These are phyloP conservation scores for Pythium utonaiense DNA, from an alignment of 352 stramenopile genomes.

Conservation along the genomic window DNA sequence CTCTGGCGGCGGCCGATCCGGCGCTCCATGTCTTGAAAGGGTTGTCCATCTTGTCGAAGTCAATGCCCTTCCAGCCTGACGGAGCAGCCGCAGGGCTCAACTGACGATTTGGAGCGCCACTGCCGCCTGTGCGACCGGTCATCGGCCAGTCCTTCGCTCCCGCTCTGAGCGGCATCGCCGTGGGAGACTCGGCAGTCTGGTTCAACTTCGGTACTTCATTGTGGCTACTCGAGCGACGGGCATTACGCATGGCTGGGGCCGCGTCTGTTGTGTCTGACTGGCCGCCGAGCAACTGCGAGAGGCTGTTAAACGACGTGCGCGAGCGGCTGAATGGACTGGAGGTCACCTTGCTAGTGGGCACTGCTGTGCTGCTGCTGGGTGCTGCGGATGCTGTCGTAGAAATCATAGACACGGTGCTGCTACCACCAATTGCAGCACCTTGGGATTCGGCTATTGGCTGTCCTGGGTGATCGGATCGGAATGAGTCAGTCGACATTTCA, in stretches of 20 bases:
- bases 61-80: slow-evolving; percentile 47
- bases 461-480: neutral
- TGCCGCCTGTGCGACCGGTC: neutral
- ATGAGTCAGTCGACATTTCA: neutral
- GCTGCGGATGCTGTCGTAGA: neutral
- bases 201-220: slow-evolving; percentile 38
- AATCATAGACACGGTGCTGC: neutral
- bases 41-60: slow-evolving; percentile 67
- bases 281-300: slow-evolving; percentile 18
- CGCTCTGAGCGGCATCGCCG: neutral
- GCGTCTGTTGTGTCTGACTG: slow-evolving; percentile 31
- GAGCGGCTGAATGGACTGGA: slow-evolving; percentile 19
- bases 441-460: neutral
- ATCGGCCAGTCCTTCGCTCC: slow-evolving; percentile 42
- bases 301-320: slow-evolving; percentile 25
- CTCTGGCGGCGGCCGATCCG: slow-evolving; percentile 24
- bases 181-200: slow-evolving; percentile 5
- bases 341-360: neutral
- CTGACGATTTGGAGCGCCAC: neutral
- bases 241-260: slow-evolving; percentile 44
- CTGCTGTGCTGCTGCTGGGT: neutral
- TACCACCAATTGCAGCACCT: neutral
- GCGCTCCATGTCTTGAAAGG: slow-evolving; percentile 76
- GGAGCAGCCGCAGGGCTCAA: slow-evolving; percentile 7
- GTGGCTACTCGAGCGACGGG: slow-evolving; percentile 63